Percentiles rank a stretch among this genome's conserved stretches.
phyloP scores from a whole-genome alignment of 2,329 filamentous ascomycete genomes.

The Ophiostoma fasciatum region DNA sequence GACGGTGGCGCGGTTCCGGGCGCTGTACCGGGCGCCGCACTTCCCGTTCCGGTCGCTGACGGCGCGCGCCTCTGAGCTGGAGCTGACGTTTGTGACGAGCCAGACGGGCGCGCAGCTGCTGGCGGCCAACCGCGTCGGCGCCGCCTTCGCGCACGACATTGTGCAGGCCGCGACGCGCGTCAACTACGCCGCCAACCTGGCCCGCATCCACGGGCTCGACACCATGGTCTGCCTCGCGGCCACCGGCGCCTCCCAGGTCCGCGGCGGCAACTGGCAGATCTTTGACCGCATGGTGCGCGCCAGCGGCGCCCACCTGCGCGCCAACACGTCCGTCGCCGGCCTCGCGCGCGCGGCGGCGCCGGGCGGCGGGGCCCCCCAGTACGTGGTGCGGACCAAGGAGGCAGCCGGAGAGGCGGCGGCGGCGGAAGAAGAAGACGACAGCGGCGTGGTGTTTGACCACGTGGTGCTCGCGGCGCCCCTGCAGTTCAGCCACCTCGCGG shows the following conservation, averaged over 20 bases:
- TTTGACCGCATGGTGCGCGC: conserved; percentile 66
- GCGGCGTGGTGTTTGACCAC: conserved; percentile 50
- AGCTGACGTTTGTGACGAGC: conserved; percentile 48
- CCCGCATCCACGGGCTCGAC: conserved; percentile 75
- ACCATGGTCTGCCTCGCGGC: conserved; percentile 86
- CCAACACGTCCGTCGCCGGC: conserved; percentile 51
- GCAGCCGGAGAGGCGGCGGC: no score
- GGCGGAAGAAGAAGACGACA: conserved; percentile 19
- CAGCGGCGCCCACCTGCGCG: conserved; percentile 43
- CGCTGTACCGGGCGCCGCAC: conserved; percentile 63
- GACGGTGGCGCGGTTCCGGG: conserved; percentile 58
- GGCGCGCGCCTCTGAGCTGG: conserved; percentile 50
- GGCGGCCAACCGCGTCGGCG: conserved; percentile 48
- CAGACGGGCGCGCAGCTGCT: conserved; percentile 63
- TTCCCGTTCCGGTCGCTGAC: conserved; percentile 77
- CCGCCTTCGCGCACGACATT: conserved; percentile 60
- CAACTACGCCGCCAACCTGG: conserved; percentile 85
- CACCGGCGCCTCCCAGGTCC: conserved; percentile 63
- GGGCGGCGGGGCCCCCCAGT: conserved; percentile 19
- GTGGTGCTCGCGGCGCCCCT: conserved; percentile 73
- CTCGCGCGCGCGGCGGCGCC: background rate
- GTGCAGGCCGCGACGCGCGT: conserved; percentile 84
- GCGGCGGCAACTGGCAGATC: conserved; percentile 87
- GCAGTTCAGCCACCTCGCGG: conserved; percentile 60
- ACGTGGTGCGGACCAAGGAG: conserved; percentile 27